Evolutionary conservation across 164 flowering plant species (phyloP).

Genomic region (Umbilicus rupestris): DNA sequence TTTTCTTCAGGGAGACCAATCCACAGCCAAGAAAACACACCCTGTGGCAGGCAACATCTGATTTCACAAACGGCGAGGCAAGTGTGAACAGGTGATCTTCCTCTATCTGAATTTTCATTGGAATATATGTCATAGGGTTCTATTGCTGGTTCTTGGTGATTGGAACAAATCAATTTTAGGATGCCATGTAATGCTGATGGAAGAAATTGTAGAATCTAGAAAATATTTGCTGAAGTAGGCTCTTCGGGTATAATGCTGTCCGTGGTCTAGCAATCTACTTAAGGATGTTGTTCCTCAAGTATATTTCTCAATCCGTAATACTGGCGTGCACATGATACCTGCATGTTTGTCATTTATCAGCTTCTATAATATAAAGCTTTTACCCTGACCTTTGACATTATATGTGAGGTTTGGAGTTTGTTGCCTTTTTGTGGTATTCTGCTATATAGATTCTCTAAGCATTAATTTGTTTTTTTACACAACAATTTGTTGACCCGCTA

Average conservation of each 20-base stretch:
- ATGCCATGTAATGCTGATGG: neutral
- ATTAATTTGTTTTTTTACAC: neutral
- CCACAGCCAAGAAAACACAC: constrained; percentile 92
- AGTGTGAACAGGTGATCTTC: constrained; percentile 48
- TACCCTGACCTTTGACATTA: too few species aligned
- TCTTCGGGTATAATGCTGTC: neutral
- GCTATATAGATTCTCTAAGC: neutral
- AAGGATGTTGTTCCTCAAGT: neutral
- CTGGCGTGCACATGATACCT: too few species aligned
- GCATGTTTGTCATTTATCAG: too few species aligned
- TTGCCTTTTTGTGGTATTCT: neutral
- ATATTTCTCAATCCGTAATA: neutral
- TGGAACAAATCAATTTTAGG: neutral
- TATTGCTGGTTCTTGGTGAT: neutral
- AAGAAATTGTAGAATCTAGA: neutral
- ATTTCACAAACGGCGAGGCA: constrained; percentile 78
- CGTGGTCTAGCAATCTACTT: neutral
- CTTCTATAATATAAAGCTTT: too few species aligned
- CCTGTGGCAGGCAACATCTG: constrained; percentile 78
- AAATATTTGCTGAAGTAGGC: neutral
- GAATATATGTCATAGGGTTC: neutral
- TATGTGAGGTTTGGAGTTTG: neutral
- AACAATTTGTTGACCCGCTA: neutral
- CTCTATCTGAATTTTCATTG: neutral
- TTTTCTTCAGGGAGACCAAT: constrained; percentile 78